Conservation (phyloP, 345 rosid species). For the Iberis pinnata region DNA sequence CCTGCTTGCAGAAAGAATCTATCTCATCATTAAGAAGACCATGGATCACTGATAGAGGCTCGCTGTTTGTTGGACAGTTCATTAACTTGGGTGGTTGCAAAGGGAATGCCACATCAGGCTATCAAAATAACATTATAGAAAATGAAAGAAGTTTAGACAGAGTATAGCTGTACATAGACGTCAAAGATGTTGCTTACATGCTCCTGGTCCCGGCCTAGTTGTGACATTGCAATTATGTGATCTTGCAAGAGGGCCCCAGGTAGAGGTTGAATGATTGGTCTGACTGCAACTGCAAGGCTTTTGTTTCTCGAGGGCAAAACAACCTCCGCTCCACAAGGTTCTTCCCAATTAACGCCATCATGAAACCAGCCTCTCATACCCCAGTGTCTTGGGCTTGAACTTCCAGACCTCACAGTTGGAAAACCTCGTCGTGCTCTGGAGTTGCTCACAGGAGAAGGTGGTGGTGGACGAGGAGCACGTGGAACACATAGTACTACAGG, state of each 20-base stretch:
- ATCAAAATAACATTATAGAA: conserved; percentile 35
- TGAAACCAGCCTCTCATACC: conserved; percentile 79
- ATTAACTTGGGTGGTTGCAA: conserved; percentile 64
- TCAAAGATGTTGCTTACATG: conserved; percentile 51
- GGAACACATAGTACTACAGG: conserved; percentile 96
- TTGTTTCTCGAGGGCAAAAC: conserved; percentile 95
- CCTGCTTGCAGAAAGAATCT: conserved; percentile 86
- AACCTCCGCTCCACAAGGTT: conserved; percentile 82
- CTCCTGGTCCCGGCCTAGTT: conserved; percentile 88
- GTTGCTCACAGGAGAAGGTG: conserved; percentile 84
- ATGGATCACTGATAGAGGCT: conserved; percentile 63
- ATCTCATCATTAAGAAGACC: conserved; percentile 71
- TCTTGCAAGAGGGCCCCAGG: conserved; percentile 81
- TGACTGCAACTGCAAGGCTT: conserved; percentile 59
- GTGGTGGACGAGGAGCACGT: conserved; percentile 90
- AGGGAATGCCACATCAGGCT: conserved; percentile 91
- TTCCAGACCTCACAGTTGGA: conserved; percentile 96
- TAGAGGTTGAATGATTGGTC: conserved; percentile 76
- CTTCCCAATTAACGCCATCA: conserved; percentile 67
- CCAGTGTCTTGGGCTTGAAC: conserved; percentile 99
- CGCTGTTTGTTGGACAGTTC: conserved; percentile 48
- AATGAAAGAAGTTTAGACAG: conserved; percentile 23
- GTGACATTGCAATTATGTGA: conserved; percentile 79
- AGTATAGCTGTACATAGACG: conserved; percentile 7
- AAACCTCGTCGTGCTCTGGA: conserved; percentile 83